Evolutionary conservation across 768 basidiomycete genomes (phyloP).

Genomic region (Paxillus ammoniavirescens): DNA sequence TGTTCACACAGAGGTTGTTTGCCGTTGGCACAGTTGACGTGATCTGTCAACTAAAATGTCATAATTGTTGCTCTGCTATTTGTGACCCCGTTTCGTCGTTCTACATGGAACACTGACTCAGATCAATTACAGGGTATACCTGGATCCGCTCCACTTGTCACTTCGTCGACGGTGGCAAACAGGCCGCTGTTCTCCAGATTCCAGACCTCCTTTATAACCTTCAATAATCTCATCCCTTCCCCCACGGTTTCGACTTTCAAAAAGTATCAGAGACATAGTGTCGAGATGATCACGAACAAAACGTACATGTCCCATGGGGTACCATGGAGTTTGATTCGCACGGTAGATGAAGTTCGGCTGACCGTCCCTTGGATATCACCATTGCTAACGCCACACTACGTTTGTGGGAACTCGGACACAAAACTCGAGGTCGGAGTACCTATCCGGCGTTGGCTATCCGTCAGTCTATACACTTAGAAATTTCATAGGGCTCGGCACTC

Average conservation of each 20-base stretch:
- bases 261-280: conserved; percentile 38
- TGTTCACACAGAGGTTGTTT: background rate
- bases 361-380: conserved; percentile 74
- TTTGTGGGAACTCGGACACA: conserved; percentile 48
- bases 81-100: no score
- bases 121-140: conserved; percentile 52
- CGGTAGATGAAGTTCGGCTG: conserved; percentile 77
- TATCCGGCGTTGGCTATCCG: conserved; percentile 56
- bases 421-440: background rate
- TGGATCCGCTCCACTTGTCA: conserved; percentile 74
- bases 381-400: conserved; percentile 69
- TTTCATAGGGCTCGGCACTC: conserved; percentile 27
- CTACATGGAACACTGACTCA: background rate
- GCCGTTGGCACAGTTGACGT: background rate
- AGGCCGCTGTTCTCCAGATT: conserved; percentile 57
- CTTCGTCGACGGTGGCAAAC: conserved; percentile 58
- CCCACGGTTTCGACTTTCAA: conserved; percentile 59
- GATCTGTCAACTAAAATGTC: background rate
- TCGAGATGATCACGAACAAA: conserved; percentile 53
- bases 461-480: background rate
- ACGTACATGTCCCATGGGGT: conserved; percentile 68
- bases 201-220: conserved; percentile 32
- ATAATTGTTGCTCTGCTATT: background rate
- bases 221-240: conserved; percentile 66
- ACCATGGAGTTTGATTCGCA: conserved; percentile 64